A percentile compares a stretch with the other conserved stretches of the same genome.
Evolutionary conservation across 2,329 filamentous ascomycete genomes (phyloP).

Genomic region (Fusarium papillatum): DNA sequence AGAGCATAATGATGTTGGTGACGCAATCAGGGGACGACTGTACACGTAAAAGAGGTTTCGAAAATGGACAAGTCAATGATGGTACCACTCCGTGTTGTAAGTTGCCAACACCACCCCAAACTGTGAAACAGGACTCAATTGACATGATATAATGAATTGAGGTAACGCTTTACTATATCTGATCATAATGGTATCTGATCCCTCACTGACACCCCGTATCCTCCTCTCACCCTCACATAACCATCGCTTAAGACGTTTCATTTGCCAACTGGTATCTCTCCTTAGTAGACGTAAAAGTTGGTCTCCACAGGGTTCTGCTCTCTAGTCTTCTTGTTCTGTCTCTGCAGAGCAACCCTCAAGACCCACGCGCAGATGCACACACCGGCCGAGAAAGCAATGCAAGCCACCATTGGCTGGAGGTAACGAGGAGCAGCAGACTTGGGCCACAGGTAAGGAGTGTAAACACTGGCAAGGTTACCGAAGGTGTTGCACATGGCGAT

Average conservation of each 20-base stretch:
- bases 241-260: not conserved
- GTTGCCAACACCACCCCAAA: not conserved
- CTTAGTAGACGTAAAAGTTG: conserved; percentile 48
- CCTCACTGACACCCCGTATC: not conserved
- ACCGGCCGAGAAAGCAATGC: conserved; percentile 45
- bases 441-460: conserved; percentile 40
- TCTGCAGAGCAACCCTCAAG: conserved; percentile 49
- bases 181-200: not conserved
- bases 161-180: not conserved
- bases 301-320: conserved; percentile 35
- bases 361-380: conserved; percentile 54
- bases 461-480: conserved; percentile 35
- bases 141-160: not conserved
- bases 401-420: conserved; percentile 30
- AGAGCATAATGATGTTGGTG: not conserved
- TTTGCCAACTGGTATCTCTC: not conserved
- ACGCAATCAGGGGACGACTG: not conserved
- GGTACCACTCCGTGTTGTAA: not conserved
- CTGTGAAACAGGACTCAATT: not conserved
- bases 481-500: conserved; percentile 48
- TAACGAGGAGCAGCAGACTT: conserved; percentile 24
- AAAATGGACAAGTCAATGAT: not conserved
- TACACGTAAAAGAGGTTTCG: not conserved
- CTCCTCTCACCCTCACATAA: not conserved
- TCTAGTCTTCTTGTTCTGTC: conserved; percentile 51